Percentiles rank a stretch among this genome's conserved stretches.
phyloP scores from a whole-genome alignment of 164 flowering plant genomes.

The Vitis amurensis region DNA sequence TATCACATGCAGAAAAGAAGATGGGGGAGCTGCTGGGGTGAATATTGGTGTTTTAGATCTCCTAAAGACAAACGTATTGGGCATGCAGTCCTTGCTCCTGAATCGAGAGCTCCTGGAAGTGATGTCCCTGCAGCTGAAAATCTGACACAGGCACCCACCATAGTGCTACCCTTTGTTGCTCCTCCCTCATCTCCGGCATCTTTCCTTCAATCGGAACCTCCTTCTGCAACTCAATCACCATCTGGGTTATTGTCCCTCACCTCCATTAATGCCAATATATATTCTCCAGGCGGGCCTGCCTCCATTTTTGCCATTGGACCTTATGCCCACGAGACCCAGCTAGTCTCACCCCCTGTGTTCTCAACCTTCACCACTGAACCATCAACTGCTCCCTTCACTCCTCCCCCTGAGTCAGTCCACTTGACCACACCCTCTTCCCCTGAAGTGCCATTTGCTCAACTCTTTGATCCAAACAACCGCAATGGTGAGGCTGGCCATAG shows the following conservation, averaged over 20 bases:
- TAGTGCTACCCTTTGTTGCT: conserved; percentile 71
- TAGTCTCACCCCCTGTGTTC: conserved; percentile 96
- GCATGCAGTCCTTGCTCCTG: conserved; percentile 71
- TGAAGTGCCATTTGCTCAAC: conserved; percentile 94
- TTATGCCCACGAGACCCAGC: conserved; percentile 91
- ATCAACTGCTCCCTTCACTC: conserved; percentile 95
- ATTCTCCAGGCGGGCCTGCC: conserved; percentile 78
- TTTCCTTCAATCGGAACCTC: conserved; percentile 87
- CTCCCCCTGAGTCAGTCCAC: conserved; percentile 91
- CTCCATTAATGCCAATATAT: conserved; percentile 55
- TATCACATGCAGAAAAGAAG: conserved; percentile 68
- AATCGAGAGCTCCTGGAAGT: conserved; percentile 36
- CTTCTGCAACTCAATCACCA: conserved; percentile 82
- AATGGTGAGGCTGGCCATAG: conserved; percentile 35
- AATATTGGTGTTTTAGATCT: conserved; percentile 85
- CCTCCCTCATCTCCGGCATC: conserved; percentile 99
- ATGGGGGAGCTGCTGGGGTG: conserved; percentile 81
- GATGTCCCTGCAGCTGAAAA: conserved; percentile 36
- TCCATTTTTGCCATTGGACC: conserved; percentile 96
- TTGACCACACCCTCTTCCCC: conserved; percentile 97
- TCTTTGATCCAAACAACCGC: conserved; percentile 54
- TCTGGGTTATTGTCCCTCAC: conserved; percentile 51
- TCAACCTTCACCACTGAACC: conserved; percentile 93
- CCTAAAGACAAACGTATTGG: conserved; percentile 66
- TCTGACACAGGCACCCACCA: conserved; percentile 41